Evolutionary conservation across 208 protist genomes (phyloP).

Genomic region (Trichomonas tenax): DNA sequence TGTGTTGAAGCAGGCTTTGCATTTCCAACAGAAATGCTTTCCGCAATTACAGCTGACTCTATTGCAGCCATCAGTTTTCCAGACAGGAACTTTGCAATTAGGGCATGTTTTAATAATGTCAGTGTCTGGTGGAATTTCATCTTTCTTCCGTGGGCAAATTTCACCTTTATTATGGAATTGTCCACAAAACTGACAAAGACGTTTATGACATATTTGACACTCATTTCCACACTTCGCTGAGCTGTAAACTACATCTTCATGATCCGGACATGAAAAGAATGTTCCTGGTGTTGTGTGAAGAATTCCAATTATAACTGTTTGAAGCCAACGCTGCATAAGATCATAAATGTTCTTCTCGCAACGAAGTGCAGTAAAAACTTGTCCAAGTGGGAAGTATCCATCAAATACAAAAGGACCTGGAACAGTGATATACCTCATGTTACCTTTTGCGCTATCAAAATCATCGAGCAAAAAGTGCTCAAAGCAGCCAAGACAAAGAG

Average conservation of each 20-base stretch:
- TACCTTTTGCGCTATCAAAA: background rate
- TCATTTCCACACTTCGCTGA: background rate
- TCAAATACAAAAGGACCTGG: background rate
- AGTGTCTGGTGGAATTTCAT: background rate
- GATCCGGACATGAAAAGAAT: background rate
- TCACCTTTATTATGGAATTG: background rate
- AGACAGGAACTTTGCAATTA: background rate
- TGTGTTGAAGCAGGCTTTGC: background rate
- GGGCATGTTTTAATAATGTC: background rate
- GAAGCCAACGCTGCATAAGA: background rate
- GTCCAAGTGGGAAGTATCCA: background rate
- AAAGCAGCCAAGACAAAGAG: background rate
- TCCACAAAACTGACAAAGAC: background rate
- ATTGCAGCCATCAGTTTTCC: background rate
- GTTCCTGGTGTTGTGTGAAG: background rate
- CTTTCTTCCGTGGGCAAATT: background rate
- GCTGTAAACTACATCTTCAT: background rate
- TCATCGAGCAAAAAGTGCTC: background rate
- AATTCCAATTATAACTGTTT: background rate
- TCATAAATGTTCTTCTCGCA: background rate
- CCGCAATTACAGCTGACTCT: background rate
- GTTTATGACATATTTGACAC: background rate
- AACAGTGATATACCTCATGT: background rate
- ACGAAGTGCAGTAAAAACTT: background rate
- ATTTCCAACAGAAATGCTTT: background rate